These are phyloP conservation scores for Nicotiana tabacum DNA, from an alignment of 257 asterid species.

Conservation along the genomic window DNA sequence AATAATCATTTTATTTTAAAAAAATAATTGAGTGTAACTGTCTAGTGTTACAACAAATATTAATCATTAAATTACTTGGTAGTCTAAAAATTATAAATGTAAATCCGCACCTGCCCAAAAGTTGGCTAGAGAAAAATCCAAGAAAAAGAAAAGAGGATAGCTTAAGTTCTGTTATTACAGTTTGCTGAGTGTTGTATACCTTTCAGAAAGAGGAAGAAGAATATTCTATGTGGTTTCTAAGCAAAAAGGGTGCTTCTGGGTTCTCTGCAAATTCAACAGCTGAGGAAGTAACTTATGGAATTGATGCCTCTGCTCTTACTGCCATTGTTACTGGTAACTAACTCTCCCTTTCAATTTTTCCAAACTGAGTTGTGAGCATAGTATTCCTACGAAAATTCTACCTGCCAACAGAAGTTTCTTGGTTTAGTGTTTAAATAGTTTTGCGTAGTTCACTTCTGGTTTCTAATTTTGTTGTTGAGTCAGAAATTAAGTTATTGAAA, in stretches of 20 bases:
- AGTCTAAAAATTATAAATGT: too few species aligned
- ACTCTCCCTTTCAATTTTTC: neutral
- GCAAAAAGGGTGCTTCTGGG: neutral
- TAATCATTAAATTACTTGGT: too few species aligned
- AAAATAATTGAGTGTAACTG: neutral
- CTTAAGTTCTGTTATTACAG: neutral
- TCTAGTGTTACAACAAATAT: too few species aligned
- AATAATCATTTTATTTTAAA: too few species aligned
- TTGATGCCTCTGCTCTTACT: neutral
- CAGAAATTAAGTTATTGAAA: neutral
- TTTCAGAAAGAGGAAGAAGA: neutral
- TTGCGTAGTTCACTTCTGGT: neutral
- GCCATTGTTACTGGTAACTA: conserved; percentile 7
- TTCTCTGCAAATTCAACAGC: neutral
- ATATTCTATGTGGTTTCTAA: neutral
- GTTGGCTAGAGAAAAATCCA: neutral
- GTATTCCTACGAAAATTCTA: neutral
- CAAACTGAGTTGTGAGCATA: neutral
- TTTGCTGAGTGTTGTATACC: neutral
- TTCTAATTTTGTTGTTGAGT: neutral
- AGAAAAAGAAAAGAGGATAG: neutral
- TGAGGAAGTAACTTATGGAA: conserved; percentile 1
- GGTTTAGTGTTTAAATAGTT: neutral
- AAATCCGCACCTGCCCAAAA: too few species aligned
- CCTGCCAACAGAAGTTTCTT: neutral